Percentiles rank a stretch among this genome's conserved stretches.
phyloP scores from a whole-genome alignment of 768 basidiomycete species.

The Dioszegia hungarica region DNA sequence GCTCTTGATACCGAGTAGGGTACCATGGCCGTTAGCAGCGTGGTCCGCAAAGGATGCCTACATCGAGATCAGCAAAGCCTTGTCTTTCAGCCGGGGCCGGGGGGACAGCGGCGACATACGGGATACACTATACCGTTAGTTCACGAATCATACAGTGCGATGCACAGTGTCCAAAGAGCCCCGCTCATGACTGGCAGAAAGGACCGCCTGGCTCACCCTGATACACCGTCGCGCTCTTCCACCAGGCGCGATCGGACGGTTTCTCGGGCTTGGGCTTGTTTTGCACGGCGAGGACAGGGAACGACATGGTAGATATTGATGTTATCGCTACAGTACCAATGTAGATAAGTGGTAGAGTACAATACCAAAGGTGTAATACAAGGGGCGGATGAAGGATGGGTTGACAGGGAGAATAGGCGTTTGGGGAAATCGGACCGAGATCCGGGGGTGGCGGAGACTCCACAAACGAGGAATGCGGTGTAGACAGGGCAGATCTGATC shows the following conservation, averaged over 20 bases:
- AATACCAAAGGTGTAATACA: no score
- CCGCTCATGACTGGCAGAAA: no score
- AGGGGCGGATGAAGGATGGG: no score
- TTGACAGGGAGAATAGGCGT: no score
- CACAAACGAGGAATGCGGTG: no score
- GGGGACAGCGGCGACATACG: conserved; percentile 2
- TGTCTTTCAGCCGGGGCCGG: not conserved
- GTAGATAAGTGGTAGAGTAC: no score
- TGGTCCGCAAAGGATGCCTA: conserved; percentile 33
- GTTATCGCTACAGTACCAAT: no score
- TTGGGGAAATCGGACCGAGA: no score
- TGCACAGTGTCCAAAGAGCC: no score
- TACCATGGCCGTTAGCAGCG: conserved; percentile 20
- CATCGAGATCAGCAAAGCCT: not conserved
- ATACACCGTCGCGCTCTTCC: conserved; percentile 25
- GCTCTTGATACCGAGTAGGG: conserved; percentile 59
- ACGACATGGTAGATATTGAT: not conserved
- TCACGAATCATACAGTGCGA: no score
- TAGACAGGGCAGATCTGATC: no score
- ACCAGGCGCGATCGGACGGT: conserved; percentile 29
- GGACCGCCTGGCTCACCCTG: conserved; percentile 28
- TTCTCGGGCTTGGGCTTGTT: conserved; percentile 11
- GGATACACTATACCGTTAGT: conserved; percentile 19
- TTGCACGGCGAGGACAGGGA: conserved; percentile 1
- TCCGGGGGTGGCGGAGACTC: no score